Percentiles rank a stretch among this genome's conserved stretches.
phyloP scores from a whole-genome alignment of 441 rosid species.

The Flueggea neowawraea region DNA sequence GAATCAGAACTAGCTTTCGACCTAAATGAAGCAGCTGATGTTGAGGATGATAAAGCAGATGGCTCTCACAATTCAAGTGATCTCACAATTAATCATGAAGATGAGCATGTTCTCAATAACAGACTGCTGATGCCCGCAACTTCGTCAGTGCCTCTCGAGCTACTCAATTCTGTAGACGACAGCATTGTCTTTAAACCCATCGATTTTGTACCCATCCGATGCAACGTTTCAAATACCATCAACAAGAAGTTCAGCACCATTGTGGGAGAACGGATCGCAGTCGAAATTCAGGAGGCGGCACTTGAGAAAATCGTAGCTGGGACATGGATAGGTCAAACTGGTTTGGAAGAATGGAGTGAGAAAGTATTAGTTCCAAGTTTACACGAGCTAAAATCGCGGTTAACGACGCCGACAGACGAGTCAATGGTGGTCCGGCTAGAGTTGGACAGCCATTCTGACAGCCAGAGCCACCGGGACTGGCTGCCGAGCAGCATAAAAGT shows the following conservation, averaged over 20 bases:
- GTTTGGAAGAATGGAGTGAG: constrained; percentile 81
- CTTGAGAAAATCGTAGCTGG: constrained; percentile 68
- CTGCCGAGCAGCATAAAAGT: constrained; percentile 60
- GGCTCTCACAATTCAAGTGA: constrained; percentile 88
- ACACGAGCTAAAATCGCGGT: constrained; percentile 41
- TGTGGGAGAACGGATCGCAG: constrained; percentile 20
- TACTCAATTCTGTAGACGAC: constrained; percentile 47
- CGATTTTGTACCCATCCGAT: constrained; percentile 50
- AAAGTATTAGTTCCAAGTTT: constrained; percentile 67
- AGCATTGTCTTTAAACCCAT: constrained; percentile 66
- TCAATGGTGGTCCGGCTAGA: constrained; percentile 50
- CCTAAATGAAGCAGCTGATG: constrained; percentile 68
- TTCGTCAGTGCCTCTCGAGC: constrained; percentile 45
- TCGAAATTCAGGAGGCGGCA: constrained; percentile 64
- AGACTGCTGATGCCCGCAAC: constrained; percentile 39
- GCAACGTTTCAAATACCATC: constrained; percentile 36
- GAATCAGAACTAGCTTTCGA: constrained; percentile 59
- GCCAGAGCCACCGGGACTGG: constrained; percentile 42
- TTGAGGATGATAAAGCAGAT: constrained; percentile 57
- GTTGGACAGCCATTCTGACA: constrained; percentile 35
- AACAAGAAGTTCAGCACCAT: constrained; percentile 42
- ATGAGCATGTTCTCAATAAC: constrained; percentile 47
- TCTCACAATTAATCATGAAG: constrained; percentile 75
- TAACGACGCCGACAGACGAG: constrained; percentile 30
- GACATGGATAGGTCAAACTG: constrained; percentile 54